phyloP scores from a whole-genome alignment of 306 rosid genomes.

The Lupinus albus region DNA sequence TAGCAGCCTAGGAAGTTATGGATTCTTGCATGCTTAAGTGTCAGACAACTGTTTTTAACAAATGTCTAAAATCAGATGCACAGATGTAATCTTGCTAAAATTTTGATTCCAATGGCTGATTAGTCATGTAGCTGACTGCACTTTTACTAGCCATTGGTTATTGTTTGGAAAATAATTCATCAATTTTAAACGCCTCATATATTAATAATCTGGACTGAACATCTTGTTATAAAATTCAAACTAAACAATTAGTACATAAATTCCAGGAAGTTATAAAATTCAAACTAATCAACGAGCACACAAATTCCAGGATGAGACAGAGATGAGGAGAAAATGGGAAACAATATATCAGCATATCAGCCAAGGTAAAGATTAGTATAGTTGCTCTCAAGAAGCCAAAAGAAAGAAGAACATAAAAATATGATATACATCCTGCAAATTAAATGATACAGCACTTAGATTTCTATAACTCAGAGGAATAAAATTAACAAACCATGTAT shows the following conservation, averaged over 20 bases:
- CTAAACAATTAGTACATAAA: slow-evolving; percentile 1
- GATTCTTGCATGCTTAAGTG: slow-evolving; percentile 11
- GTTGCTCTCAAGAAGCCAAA: slow-evolving; percentile 7
- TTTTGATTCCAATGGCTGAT: neutral
- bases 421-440: neutral
- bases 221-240: neutral
- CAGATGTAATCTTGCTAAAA: slow-evolving; percentile 12
- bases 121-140: neutral
- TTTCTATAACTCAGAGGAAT: slow-evolving; percentile 5
- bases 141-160: neutral
- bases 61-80: slow-evolving; percentile 21
- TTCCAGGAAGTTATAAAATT: neutral
- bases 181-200: slow-evolving; percentile 19
- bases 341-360: neutral
- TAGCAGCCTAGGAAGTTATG: neutral
- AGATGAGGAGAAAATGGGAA: neutral
- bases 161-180: slow-evolving; percentile 1
- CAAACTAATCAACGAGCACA: slow-evolving; percentile 11
- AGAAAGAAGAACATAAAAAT: neutral
- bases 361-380: slow-evolving; percentile 6
- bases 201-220: slow-evolving; percentile 1
- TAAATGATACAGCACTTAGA: neutral
- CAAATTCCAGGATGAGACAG: slow-evolving; percentile 4
- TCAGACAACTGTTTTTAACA: neutral
- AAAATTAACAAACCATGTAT: neutral